phyloP scores from a whole-genome alignment of 2,329 filamentous ascomycete species.

The Fusarium mexicanum region DNA sequence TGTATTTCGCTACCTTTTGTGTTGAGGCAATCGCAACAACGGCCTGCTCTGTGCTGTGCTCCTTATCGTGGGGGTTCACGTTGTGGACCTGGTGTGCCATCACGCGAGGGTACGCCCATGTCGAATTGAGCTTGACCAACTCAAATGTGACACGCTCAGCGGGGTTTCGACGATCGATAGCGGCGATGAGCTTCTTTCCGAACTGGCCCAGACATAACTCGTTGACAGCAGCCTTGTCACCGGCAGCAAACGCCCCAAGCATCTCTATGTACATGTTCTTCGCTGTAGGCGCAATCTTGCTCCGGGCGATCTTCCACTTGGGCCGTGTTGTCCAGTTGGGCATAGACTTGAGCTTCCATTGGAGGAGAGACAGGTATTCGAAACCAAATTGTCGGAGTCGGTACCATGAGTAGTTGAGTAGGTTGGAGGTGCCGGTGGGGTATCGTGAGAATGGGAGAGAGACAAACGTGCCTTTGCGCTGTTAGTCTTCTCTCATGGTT shows the following conservation, averaged over 20 bases:
- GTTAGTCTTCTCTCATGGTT: not conserved
- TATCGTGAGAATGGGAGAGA: constrained; percentile 52
- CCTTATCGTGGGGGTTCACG: constrained; percentile 55
- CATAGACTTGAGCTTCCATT: constrained; percentile 58
- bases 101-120: constrained; percentile 57
- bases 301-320: constrained; percentile 54
- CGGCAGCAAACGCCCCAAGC: constrained; percentile 68
- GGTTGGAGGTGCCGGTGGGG: constrained; percentile 41
- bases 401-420: constrained; percentile 51
- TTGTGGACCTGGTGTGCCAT: constrained; percentile 64
- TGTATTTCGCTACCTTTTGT: constrained; percentile 61
- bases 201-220: constrained; percentile 65
- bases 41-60: constrained; percentile 57
- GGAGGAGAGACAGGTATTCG: constrained; percentile 49
- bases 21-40: constrained; percentile 68
- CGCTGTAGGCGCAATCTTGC: constrained; percentile 61
- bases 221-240: constrained; percentile 62
- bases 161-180: constrained; percentile 62
- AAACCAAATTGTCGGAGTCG: constrained; percentile 49
- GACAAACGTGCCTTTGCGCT: constrained; percentile 58
- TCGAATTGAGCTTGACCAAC: constrained; percentile 60
- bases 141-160: constrained; percentile 62
- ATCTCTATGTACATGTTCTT: constrained; percentile 69
- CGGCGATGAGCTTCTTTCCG: constrained; percentile 59
- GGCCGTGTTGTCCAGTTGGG: constrained; percentile 53